These are phyloP conservation scores for Coniochaeta pulveracea DNA, from an alignment of 2,329 filamentous ascomycete species.

Conservation along the genomic window DNA sequence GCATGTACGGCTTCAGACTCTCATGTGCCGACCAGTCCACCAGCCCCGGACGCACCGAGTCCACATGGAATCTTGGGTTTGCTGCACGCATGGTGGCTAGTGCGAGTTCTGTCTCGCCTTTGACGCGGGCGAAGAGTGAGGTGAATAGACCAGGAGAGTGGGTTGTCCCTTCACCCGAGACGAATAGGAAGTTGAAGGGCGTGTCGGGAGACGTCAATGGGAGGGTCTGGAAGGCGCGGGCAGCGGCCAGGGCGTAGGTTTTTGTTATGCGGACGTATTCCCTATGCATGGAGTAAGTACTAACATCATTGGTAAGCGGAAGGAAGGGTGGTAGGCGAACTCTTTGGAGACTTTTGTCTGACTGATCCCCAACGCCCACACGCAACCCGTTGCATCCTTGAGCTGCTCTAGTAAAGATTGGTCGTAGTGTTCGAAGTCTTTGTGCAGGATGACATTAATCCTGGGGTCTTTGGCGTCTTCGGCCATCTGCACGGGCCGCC, in stretches of 20 bases:
- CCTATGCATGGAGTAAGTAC: slow-evolving; percentile 14
- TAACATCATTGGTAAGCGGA: too few species aligned
- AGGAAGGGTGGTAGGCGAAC: slow-evolving; percentile 23
- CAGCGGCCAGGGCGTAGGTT: slow-evolving; percentile 53
- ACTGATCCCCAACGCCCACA: slow-evolving; percentile 64
- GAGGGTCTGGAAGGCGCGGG: slow-evolving; percentile 43
- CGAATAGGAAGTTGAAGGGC: slow-evolving; percentile 59
- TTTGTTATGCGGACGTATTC: slow-evolving; percentile 60
- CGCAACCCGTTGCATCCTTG: slow-evolving; percentile 52
- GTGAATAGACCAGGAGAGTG: slow-evolving; percentile 43
- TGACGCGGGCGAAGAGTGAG: slow-evolving; percentile 48
- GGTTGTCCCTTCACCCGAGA: slow-evolving; percentile 55
- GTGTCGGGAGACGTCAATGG: slow-evolving; percentile 17
- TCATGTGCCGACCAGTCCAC: slow-evolving; percentile 39
- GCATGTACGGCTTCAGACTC: slow-evolving; percentile 29
- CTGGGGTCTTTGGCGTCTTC: slow-evolving; percentile 45
- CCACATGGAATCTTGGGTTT: slow-evolving; percentile 36
- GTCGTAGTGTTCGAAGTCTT: slow-evolving; percentile 53
- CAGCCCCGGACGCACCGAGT: slow-evolving; percentile 45
- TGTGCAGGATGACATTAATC: slow-evolving; percentile 55
- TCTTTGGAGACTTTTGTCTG: slow-evolving; percentile 47
- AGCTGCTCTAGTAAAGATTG: slow-evolving; percentile 45
- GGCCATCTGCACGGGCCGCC: slow-evolving; percentile 52
- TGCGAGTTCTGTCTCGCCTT: slow-evolving; percentile 52
- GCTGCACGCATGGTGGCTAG: slow-evolving; percentile 40